Evolutionary conservation across 106 monocot species (phyloP), one percentile per base, ranked within the genome.

Genomic region (Xerophyta viscosa): DNA sequence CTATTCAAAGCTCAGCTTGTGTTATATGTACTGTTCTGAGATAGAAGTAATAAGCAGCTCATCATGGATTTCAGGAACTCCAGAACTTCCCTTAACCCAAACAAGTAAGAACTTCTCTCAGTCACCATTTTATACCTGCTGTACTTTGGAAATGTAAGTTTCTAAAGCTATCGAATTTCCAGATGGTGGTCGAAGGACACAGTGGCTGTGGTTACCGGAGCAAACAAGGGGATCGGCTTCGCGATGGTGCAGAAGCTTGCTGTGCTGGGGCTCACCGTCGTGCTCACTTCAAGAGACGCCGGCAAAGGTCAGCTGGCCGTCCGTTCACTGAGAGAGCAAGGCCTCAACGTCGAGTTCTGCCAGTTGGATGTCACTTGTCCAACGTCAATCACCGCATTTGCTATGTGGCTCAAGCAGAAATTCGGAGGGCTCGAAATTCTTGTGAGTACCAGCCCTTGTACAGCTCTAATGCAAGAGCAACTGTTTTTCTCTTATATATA

Each of bases 171-270:
- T n/a, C n/a, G n/a, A n/a, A n/a, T n/a, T n/a, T 52, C 37, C 58
- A 77, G 70, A 18, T 86, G 85, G 85, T 86, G 80, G 85, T 72
- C 79, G 23, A 48, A 69, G 48, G 63, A 77, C 23, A 80, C 85
- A 30, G 78, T 88, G 53, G 82, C 75, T 3, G 82, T 88, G 4
- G 82, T 88, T 9, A 88, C 87, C 1, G 87, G 87, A 2, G 71
- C 71, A 6, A 88, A 88, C 71, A 75, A 66, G 31, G 87, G 87
- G 29, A 88, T 88, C 20, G 87, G 87, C 3, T 62, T 68, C 1
- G 82, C 82, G 29, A 33, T 82, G 11, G 87, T 57, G 17, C 49
- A 50, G 62, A 37, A 61, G 56, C 60, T 88, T 12, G 75, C 75
- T 13, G 49, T 68, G 48, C 60, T 64, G 0, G 78, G 78, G 1